A percentile compares a stretch with the other conserved stretches of the same genome.
Conservation (phyloP, 2,329 filamentous ascomycete species). For the Fusarium annulatum region DNA sequence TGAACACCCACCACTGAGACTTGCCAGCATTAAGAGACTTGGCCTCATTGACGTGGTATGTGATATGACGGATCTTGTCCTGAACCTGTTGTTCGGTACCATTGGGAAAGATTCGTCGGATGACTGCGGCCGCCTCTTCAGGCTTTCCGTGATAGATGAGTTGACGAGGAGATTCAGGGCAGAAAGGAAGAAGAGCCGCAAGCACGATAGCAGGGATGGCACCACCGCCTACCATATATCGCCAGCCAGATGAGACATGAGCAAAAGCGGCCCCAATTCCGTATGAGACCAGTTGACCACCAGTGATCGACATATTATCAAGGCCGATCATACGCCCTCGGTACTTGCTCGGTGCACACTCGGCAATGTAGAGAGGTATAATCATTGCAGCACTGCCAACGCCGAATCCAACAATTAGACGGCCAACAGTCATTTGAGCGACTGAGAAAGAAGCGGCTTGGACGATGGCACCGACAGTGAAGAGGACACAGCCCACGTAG, state of each 20-base stretch:
- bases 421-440: slow-evolving; percentile 44
- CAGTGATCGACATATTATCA: slow-evolving; percentile 59
- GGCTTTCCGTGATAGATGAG: slow-evolving; percentile 55
- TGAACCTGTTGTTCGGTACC: slow-evolving; percentile 56
- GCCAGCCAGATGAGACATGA: slow-evolving; percentile 58
- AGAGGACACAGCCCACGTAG: slow-evolving; percentile 45
- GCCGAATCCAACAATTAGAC: slow-evolving; percentile 61
- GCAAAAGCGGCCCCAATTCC: slow-evolving; percentile 55
- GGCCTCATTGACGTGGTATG: slow-evolving; percentile 51
- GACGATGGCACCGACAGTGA: slow-evolving; percentile 42
- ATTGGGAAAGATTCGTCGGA: slow-evolving; percentile 55
- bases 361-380: slow-evolving; percentile 59
- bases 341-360: slow-evolving; percentile 61
- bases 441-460: slow-evolving; percentile 43
- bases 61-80: slow-evolving; percentile 57
- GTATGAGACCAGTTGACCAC: slow-evolving; percentile 53
- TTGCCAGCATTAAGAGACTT: slow-evolving; percentile 54
- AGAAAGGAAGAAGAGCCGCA: slow-evolving; percentile 55
- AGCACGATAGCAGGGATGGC: slow-evolving; percentile 60
- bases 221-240: slow-evolving; percentile 61
- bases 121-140: slow-evolving; percentile 53
- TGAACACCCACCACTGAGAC: slow-evolving; percentile 54
- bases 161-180: slow-evolving; percentile 61
- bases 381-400: slow-evolving; percentile 62
- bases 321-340: slow-evolving; percentile 61